phyloP scores from a whole-genome alignment of 257 asterid species.

The Lycium barbarum region DNA sequence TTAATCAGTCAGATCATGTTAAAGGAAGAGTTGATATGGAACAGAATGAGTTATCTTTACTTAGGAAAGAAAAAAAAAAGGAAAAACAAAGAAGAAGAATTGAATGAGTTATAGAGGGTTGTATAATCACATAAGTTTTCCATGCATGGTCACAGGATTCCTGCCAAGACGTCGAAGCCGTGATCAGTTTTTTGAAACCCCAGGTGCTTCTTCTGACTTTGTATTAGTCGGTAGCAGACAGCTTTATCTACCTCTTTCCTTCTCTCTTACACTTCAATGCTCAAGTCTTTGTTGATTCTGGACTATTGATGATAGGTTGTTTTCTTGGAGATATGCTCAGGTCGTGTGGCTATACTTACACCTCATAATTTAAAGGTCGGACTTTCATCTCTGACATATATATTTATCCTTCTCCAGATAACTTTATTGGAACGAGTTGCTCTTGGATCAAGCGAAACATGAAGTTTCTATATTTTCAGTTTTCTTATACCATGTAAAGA shows the following conservation, averaged over 20 bases:
- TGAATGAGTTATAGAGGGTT: neutral
- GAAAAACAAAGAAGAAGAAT: neutral
- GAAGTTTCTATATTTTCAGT: constrained; percentile 12
- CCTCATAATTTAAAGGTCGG: constrained; percentile 77
- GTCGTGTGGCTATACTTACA: constrained; percentile 74
- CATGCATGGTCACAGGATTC: constrained; percentile 62
- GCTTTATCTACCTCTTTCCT: constrained; percentile 11
- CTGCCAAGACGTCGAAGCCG: constrained; percentile 82
- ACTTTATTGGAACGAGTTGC: neutral
- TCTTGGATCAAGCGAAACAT: neutral
- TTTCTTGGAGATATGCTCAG: constrained; percentile 83
- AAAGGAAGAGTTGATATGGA: neutral
- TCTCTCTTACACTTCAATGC: neutral
- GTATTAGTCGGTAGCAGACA: constrained; percentile 13
- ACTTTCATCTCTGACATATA: constrained; percentile 25
- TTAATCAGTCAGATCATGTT: neutral
- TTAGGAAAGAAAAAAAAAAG: neutral
- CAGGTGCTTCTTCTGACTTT: constrained; percentile 54
- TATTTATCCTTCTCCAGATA: neutral
- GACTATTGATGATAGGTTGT: constrained; percentile 63
- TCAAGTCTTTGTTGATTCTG: constrained; percentile 5
- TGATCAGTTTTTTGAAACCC: constrained; percentile 80
- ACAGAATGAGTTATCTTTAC: neutral
- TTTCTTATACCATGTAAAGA: constrained; percentile 8
- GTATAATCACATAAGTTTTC: constrained; percentile 24